phyloP scores from a whole-genome alignment of 495 filamentous ascomycete species.

The Terfezia boudieri region DNA sequence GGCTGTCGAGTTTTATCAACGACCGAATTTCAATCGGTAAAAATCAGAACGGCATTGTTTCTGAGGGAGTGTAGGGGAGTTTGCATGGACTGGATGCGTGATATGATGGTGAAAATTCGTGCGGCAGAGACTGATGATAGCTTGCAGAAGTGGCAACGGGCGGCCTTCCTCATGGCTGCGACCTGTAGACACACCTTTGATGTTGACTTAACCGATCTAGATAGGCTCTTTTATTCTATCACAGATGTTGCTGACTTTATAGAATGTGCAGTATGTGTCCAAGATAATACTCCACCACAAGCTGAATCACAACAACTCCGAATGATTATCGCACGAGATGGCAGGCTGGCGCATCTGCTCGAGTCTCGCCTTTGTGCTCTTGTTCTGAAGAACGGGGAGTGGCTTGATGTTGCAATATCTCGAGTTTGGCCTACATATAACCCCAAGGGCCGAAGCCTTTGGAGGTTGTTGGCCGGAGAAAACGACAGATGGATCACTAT shows the following conservation, averaged over 20 bases:
- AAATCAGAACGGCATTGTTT: neutral
- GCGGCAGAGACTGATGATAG: neutral
- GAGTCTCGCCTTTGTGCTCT: neutral
- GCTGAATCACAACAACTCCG: neutral
- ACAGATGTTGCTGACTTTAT: conserved; percentile 20
- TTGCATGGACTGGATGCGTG: neutral
- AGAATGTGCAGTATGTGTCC: conserved; percentile 22
- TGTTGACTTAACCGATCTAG: conserved; percentile 13
- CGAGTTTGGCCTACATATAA: neutral
- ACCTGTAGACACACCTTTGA: conserved; percentile 22
- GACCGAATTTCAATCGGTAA: neutral
- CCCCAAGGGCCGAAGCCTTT: neutral
- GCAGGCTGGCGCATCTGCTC: neutral
- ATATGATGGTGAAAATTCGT: neutral
- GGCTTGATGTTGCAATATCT: neutral
- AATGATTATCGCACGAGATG: neutral
- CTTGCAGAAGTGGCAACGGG: neutral
- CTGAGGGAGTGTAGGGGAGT: neutral
- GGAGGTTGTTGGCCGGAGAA: neutral
- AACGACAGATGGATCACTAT: neutral
- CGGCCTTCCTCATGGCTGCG: conserved; percentile 7
- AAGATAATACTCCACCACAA: conserved; percentile 14
- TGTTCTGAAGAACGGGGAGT: neutral
- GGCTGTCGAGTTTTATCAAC: conserved; percentile 22
- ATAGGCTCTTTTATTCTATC: conserved; percentile 5